Conservation (phyloP, 177 flowering plant species). For the Vitis hybrid region DNA sequence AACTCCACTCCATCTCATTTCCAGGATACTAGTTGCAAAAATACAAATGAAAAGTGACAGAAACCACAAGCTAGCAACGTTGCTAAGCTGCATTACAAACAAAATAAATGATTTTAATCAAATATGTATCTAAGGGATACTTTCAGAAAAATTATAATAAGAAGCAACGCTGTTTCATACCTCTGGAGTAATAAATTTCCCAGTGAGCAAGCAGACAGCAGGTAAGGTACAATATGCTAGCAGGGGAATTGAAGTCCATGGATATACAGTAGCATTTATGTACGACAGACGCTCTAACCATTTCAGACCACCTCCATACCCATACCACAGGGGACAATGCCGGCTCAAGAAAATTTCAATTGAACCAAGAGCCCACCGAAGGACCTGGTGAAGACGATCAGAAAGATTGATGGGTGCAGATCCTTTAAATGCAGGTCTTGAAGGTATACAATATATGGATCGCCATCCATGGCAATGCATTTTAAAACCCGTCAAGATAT, state of each 20-base stretch:
- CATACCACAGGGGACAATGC: constrained; percentile 74
- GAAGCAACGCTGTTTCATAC: constrained; percentile 11
- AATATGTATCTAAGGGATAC: not conserved
- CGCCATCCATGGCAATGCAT: constrained; percentile 73
- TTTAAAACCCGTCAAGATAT: constrained; percentile 67
- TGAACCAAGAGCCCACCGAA: constrained; percentile 71
- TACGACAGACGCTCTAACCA: constrained; percentile 57
- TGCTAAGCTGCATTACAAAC: constrained; percentile 31
- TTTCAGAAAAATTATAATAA: not conserved
- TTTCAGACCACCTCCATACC: constrained; percentile 56
- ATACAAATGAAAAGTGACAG: constrained; percentile 36
- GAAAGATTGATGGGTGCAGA: constrained; percentile 73
- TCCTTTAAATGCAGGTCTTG: constrained; percentile 59
- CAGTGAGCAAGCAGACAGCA: constrained; percentile 63
- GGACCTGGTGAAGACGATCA: constrained; percentile 63
- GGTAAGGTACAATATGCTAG: constrained; percentile 63
- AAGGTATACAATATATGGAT: constrained; percentile 61
- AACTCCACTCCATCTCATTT: constrained; percentile 41
- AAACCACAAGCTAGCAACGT: constrained; percentile 34
- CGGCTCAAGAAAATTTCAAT: constrained; percentile 61
- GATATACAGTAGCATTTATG: constrained; percentile 56
- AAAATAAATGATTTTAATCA: not conserved
- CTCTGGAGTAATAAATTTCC: constrained; percentile 61
- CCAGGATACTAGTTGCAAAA: constrained; percentile 29
- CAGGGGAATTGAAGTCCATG: constrained; percentile 57